Base-by-base conservation (phyloP, 106 monocot genomes). In the Gastrodia elata region DNA sequence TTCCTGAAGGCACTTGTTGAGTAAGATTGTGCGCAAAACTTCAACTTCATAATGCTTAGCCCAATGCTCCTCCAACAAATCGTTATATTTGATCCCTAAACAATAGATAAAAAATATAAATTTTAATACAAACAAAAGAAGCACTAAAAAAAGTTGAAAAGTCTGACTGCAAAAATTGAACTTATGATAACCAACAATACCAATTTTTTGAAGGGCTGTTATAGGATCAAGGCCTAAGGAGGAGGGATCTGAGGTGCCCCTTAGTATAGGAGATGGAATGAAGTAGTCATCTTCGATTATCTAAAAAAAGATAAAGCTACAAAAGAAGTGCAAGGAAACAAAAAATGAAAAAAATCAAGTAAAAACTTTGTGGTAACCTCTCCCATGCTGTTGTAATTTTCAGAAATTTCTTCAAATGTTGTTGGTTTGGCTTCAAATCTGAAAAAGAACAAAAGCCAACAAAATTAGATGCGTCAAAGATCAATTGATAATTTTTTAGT, bases 51-150 rank as follows among this genome's bases (percentile, higher is more conserved):
- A 68, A 30, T 44, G 43, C 65, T 79, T 44, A 14, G 55, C 77
- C 77, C 73, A 75, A 71, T 48, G 71, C 37, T 73, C 77, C 69
- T 81, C 73, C 58, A 82, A 0, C 56, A 88, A 58, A 25, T 9
- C 46, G 68, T 91, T 87, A 74, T 91, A 85, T 70, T 87, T 83
- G 6, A 78, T 64, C 35, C 85, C 91, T 84, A 69, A 65, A 56
- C 32, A 35, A 75, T 3, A 65, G 8, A 72, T 33, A 64, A 64
- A 39, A 24, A 16, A 40, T 16, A 20, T n/a, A 40, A 33, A 32
- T 70, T 22, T n/a, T 36, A 3, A 36, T 22, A 14, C n/a, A 64
- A 7, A 11, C 2, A 37, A 24, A 18, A 67, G 6, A 16, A 39
- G 67, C 64, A 43, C 13, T 41, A 11, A 40, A 10, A 41, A 5